A percentile compares a stretch with the other conserved stretches of the same genome.
Evolutionary conservation across 179 eudicot species (phyloP).

Genomic region (Silene vulgaris): DNA sequence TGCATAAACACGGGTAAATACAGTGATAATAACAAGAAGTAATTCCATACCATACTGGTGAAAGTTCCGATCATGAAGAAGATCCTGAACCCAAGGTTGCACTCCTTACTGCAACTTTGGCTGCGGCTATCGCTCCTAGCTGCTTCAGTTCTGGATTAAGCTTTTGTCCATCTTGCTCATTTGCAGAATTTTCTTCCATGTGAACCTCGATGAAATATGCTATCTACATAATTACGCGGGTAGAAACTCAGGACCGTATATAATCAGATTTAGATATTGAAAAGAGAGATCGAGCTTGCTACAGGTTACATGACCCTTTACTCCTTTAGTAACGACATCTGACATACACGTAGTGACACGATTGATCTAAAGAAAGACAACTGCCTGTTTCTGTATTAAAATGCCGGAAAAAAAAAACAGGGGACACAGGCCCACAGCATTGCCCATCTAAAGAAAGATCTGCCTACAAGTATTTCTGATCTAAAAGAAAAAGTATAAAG

Average conservation of each 20-base stretch:
- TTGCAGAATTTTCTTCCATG: constrained; percentile 37
- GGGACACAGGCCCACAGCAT: too few relatives aligned
- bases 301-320: too few relatives aligned
- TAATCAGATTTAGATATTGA: neutral
- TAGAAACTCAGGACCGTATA: neutral
- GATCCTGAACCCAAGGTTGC: constrained; percentile 51
- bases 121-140: constrained; percentile 63
- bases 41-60: neutral
- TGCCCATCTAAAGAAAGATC: too few relatives aligned
- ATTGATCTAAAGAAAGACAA: too few relatives aligned
- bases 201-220: constrained; percentile 75
- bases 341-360: neutral
- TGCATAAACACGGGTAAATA: neutral
- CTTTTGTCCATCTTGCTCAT: constrained; percentile 29
- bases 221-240: constrained; percentile 33
- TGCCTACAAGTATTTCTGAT: neutral
- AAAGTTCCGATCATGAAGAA: constrained; percentile 32
- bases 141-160: constrained; percentile 54
- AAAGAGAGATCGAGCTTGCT: neutral
- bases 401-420: too few relatives aligned
- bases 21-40: neutral
- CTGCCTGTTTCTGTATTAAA: too few relatives aligned
- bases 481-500: neutral
- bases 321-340: neutral
- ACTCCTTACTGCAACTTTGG: constrained; percentile 72